These are phyloP conservation scores for Huiozyma sinensis DNA, from an alignment of 805 yeast species.

Conservation along the genomic window DNA sequence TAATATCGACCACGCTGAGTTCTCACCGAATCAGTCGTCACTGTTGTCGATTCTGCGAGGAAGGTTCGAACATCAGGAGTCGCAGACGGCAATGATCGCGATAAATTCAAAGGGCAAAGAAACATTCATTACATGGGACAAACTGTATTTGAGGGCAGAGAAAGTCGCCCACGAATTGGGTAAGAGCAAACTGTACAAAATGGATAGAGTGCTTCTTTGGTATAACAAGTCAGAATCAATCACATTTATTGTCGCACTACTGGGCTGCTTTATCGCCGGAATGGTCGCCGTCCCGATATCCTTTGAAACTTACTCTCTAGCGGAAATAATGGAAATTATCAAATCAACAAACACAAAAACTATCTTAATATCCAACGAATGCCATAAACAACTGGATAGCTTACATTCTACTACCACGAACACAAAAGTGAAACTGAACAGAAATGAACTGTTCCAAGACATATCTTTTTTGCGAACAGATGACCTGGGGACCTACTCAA, in stretches of 20 bases:
- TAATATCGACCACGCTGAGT: background rate
- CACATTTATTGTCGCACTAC: slow-evolving; percentile 75
- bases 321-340: slow-evolving; percentile 64
- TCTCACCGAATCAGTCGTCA: slow-evolving; percentile 30
- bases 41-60: slow-evolving; percentile 63
- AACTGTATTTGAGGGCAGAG: slow-evolving; percentile 69
- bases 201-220: slow-evolving; percentile 74
- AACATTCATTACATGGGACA: slow-evolving; percentile 78
- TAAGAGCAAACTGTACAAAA: slow-evolving; percentile 41
- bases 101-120: slow-evolving; percentile 80
- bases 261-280: slow-evolving; percentile 90
- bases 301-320: slow-evolving; percentile 49
- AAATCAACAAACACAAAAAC: slow-evolving; percentile 65
- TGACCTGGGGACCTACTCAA: slow-evolving; percentile 68
- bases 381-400: slow-evolving; percentile 64
- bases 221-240: slow-evolving; percentile 76
- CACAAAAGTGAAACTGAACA: slow-evolving; percentile 22
- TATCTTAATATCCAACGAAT: slow-evolving; percentile 71
- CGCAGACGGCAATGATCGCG: slow-evolving; percentile 60
- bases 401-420: slow-evolving; percentile 35
- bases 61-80: slow-evolving; percentile 54
- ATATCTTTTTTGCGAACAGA: slow-evolving; percentile 52
- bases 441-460: slow-evolving; percentile 21
- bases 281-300: slow-evolving; percentile 91
- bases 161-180: slow-evolving; percentile 54